phyloP scores from a whole-genome alignment of 208 protist genomes.

The Acanthamoeba divionensis region DNA sequence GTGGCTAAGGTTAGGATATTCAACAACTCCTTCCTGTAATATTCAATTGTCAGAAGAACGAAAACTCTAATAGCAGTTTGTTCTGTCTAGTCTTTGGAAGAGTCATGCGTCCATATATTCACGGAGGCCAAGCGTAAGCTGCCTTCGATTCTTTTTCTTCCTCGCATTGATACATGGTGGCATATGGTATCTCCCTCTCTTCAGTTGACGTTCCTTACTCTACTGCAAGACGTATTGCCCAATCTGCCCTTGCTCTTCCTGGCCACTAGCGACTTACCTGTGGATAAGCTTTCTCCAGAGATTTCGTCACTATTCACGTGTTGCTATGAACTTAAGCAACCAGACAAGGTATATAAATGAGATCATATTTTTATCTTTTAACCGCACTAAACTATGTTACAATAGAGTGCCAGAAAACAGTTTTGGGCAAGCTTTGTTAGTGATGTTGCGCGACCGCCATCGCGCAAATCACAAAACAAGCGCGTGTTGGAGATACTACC shows the following conservation, averaged over 20 bases:
- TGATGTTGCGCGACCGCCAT: constrained; percentile 6
- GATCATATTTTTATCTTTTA: too few species aligned
- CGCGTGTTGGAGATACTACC: background rate
- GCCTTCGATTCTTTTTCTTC: constrained; percentile 44
- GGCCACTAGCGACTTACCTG: constrained; percentile 18
- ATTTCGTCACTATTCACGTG: background rate
- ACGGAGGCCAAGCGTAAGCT: constrained; percentile 34
- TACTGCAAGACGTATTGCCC: constrained; percentile 13
- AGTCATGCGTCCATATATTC: constrained; percentile 49
- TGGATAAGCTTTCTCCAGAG: background rate
- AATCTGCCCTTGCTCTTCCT: background rate
- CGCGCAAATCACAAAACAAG: background rate
- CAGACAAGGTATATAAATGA: too few species aligned
- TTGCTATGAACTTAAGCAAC: constrained; percentile 5
- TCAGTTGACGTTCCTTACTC: constrained; percentile 30
- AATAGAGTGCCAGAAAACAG: background rate
- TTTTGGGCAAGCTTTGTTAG: background rate
- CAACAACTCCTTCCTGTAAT: background rate
- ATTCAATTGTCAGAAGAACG: background rate
- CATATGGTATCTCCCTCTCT: constrained; percentile 38
- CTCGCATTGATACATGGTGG: constrained; percentile 51
- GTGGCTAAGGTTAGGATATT: background rate
- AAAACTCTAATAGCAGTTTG: background rate
- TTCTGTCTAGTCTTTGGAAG: constrained; percentile 5
- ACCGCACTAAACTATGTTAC: too few species aligned